phyloP scores from a whole-genome alignment of 2,329 filamentous ascomycete species.

The Epichloe festucae region DNA sequence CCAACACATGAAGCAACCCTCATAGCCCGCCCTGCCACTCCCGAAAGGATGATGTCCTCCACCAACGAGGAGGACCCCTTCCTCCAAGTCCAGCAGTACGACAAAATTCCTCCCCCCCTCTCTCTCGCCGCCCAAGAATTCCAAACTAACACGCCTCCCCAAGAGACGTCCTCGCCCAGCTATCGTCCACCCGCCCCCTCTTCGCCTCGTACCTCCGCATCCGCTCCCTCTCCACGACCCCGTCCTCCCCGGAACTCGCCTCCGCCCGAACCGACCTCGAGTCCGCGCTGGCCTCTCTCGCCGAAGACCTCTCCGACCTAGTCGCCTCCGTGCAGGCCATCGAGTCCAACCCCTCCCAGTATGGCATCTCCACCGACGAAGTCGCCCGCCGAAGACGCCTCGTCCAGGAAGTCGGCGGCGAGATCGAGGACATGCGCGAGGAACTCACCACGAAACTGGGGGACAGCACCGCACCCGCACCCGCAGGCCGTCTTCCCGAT shows the following conservation, averaged over 20 bases:
- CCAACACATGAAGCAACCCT: neutral
- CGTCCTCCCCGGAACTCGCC: slow-evolving; percentile 71
- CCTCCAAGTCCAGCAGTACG: slow-evolving; percentile 59
- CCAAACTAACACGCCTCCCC: neutral
- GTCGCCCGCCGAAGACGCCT: slow-evolving; percentile 67
- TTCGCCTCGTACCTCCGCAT: slow-evolving; percentile 95
- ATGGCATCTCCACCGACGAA: slow-evolving; percentile 73
- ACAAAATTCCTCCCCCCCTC: no score
- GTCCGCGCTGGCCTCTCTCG: slow-evolving; percentile 50
- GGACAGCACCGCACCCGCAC: slow-evolving; percentile 12
- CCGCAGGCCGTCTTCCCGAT: slow-evolving; percentile 33
- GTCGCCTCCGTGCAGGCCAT: slow-evolving; percentile 76
- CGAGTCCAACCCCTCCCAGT: slow-evolving; percentile 76
- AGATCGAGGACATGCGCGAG: slow-evolving; percentile 79
- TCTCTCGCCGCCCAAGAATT: no score
- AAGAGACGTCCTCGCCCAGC: slow-evolving; percentile 78
- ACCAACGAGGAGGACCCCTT: slow-evolving; percentile 57
- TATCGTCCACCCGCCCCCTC: slow-evolving; percentile 68
- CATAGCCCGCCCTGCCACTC: neutral
- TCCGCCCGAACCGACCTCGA: slow-evolving; percentile 61
- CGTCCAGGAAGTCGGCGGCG: slow-evolving; percentile 77
- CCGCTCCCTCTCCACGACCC: slow-evolving; percentile 63
- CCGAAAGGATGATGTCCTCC: slow-evolving; percentile 50
- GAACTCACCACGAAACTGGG: slow-evolving; percentile 55
- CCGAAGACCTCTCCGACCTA: slow-evolving; percentile 79